Evolutionary conservation across 768 basidiomycete genomes (phyloP).

Genomic region (Leucocoprinus leucothites): DNA sequence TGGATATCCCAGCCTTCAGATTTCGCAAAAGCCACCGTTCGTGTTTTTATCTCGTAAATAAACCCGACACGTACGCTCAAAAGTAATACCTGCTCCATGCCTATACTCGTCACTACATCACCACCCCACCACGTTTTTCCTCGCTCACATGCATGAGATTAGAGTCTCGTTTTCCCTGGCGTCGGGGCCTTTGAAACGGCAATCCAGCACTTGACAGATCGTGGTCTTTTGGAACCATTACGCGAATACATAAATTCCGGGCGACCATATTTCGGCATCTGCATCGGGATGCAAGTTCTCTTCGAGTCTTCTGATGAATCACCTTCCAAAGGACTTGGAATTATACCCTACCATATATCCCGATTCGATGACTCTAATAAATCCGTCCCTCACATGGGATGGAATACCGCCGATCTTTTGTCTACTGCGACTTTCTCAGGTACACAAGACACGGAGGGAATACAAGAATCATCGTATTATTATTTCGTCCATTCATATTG

Average conservation of each 20-base stretch:
- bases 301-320: constrained; percentile 86
- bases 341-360: constrained; percentile 81
- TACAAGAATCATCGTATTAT: constrained; percentile 64
- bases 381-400: constrained; percentile 96
- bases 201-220: constrained; percentile 66
- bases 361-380: constrained; percentile 71
- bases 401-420: constrained; percentile 76
- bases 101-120: no score
- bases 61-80: constrained; percentile 10
- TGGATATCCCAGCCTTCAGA: constrained; percentile 85
- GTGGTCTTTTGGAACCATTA: constrained; percentile 79
- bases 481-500: constrained; percentile 98
- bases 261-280: constrained; percentile 95
- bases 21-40: constrained; percentile 85
- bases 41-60: constrained; percentile 28
- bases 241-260: constrained; percentile 82
- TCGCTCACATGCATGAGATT: not conserved
- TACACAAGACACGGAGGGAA: constrained; percentile 42
- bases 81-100: constrained; percentile 6
- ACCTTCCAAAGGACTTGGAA: constrained; percentile 68
- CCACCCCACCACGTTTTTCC: not conserved
- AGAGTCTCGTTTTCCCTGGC: constrained; percentile 97
- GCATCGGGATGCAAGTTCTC: constrained; percentile 97
- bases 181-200: constrained; percentile 93
- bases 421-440: constrained; percentile 30